phyloP scores from a whole-genome alignment of 2,329 filamentous ascomycete genomes.

The Botryotinia globosa region DNA sequence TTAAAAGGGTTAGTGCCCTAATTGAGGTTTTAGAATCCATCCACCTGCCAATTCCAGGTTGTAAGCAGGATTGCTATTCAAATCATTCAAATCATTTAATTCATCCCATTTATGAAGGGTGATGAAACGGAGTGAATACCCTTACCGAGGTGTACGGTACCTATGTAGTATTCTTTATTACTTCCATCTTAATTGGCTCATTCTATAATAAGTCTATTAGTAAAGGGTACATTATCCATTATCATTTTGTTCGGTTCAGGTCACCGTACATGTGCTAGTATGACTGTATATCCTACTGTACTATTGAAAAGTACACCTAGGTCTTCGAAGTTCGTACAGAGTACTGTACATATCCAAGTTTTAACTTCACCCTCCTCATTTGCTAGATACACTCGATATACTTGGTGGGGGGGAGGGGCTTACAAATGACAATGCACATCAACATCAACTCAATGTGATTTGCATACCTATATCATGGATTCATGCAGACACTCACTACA shows the following conservation, averaged over 20 bases:
- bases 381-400: not conserved
- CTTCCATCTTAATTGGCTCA: not conserved
- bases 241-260: not conserved
- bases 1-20: slow-evolving; percentile 11
- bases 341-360: too few species aligned
- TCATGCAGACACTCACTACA: not conserved
- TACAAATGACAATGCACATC: not conserved
- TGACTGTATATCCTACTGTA: not conserved
- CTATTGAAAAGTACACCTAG: too few species aligned
- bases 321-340: too few species aligned
- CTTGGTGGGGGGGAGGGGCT: not conserved
- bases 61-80: not conserved
- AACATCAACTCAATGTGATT: not conserved
- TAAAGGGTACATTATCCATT: not conserved
- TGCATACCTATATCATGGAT: not conserved
- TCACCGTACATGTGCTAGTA: not conserved
- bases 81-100: not conserved
- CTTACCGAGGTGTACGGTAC: too few species aligned
- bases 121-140: not conserved
- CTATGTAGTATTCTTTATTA: not conserved
- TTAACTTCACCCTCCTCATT: not conserved
- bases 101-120: not conserved
- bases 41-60: not conserved
- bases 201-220: not conserved
- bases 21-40: not conserved